These are phyloP conservation scores for Globisporangium viniferum DNA, from an alignment of 352 stramenopile species.

Conservation along the genomic window DNA sequence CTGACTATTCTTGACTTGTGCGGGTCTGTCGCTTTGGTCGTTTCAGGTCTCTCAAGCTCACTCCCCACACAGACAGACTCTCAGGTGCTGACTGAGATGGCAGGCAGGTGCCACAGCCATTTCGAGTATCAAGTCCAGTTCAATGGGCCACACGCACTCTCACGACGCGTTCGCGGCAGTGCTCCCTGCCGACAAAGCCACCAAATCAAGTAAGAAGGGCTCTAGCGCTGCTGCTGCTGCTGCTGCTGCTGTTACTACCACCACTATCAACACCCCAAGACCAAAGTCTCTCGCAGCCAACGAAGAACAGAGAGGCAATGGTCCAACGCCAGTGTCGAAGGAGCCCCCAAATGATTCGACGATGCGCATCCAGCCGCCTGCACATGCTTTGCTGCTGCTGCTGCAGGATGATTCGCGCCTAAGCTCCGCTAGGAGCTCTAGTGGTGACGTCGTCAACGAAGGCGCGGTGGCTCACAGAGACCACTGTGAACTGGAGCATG, in stretches of 20 bases:
- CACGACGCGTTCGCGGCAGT: conserved; percentile 2
- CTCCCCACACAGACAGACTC: no score
- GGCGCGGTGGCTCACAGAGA: not conserved
- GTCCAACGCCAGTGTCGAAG: no score
- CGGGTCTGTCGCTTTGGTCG: no score
- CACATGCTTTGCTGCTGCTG: not conserved
- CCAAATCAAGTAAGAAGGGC: no score
- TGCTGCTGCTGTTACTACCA: not conserved
- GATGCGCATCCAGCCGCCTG: conserved; percentile 9
- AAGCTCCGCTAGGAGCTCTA: not conserved
- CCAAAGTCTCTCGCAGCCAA: not conserved
- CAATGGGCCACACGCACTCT: conserved; percentile 1
- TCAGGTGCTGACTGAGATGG: no score
- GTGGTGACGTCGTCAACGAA: not conserved
- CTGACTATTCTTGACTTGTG: no score
- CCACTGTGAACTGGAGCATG: no score
- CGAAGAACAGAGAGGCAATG: not conserved
- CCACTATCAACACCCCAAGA: not conserved
- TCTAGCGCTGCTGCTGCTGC: not conserved
- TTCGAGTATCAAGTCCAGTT: not conserved
- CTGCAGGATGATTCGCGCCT: not conserved
- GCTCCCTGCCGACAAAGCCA: not conserved
- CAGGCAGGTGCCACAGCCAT: no score
- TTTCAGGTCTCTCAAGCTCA: no score
- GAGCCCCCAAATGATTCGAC: no score